Evolutionary conservation across 129 eudicot species (phyloP), one percentile per base, ranked within the genome.

Genomic region (Chrysanthemum makinoi): DNA sequence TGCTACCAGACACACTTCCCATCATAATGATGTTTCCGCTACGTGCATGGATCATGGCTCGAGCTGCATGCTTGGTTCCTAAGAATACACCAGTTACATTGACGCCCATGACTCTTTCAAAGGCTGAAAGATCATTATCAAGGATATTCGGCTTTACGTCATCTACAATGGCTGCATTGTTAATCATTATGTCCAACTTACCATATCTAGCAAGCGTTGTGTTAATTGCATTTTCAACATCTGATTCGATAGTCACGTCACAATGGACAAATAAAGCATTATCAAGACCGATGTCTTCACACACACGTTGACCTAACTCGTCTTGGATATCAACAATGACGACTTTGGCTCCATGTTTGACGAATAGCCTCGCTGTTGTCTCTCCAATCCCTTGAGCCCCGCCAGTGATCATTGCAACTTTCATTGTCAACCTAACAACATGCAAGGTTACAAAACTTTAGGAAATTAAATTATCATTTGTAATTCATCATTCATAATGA

Each of bases 121-220:
- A 30, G 30, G 46, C 8, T 28, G n/a, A 62, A 10, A 16, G 10
- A 5, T 28, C 64, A 10, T 28, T 52, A 10, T 55, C 75, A 11
- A 28, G 51, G 17, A 70, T 70, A 11, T 17, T 70, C 50, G 28
- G 30, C 28, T 52, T 33, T 53, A 16, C 20, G 18, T 33, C 43
- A 15, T 68, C 79, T 13, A 61, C 16, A n/a, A 56, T 73, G 8
- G 49, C 76, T 2, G 75, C 83, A 22, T 79, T 79, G 59, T 79
- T 79, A 70, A 46, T 13, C 79, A 79, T 79, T 28, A 79, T 79
- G 75, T 79, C 83, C 16, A 58, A 58, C 64, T 58, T 58, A 22
- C 64, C 64, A 58, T 20, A 58, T 58, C 22, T 58, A 3, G 15
- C 35, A 14, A 79, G 19, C 1, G 79, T 49, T 39, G 74, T 13